Evolutionary conservation across 2,329 filamentous ascomycete genomes (phyloP), one percentile per base, ranked within the genome.

Genomic region (Fusarium pseudocircinatum): DNA sequence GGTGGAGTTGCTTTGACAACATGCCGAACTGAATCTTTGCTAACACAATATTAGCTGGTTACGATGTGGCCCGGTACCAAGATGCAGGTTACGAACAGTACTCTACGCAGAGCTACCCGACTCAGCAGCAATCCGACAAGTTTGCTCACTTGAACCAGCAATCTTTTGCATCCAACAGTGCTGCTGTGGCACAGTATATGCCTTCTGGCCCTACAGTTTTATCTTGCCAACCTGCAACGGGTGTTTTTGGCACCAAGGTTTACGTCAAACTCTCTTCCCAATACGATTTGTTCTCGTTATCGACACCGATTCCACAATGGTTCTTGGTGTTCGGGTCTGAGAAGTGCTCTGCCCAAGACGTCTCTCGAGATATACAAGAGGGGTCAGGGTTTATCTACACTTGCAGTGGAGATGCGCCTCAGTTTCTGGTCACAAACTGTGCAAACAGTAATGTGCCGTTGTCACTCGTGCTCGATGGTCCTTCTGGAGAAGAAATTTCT

Each of bases 291-390:
- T 82, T 87, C 70, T 79, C 83, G 64, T 88, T 91, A 81, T 87
- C 86, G 37, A 87, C 86, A 66, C 87, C 85, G 46, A 79, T 84
- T 61, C 85, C 87, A 5, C 86, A 86, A 57, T 91, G 94, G 77
- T 91, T 84, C 72, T 82, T 97, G 61, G 88, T 91, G 52, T 97
- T 97, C 82, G 94, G 94, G n/a, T 87, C 88, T n/a, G 90, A 93
- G 77, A 91, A 91, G 81, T 92, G 91, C 81, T 76, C 80, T 2
- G 78, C 81, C n/a, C 86, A 89, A 61, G 87, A 91, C 63, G 86
- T 95, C 30, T 87, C 89, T 50, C 91, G 92, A 79, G 84, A 84
- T 79, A 86, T 82, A 75, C 89, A 85, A 83, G 88, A 91, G 69
- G 83, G 81, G 60, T 83, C 88, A 74, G 88, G 89, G 26, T 93